Evolutionary conservation across 2,329 filamentous ascomycete species (phyloP).

Genomic region (Leptosphaerulina australis): DNA sequence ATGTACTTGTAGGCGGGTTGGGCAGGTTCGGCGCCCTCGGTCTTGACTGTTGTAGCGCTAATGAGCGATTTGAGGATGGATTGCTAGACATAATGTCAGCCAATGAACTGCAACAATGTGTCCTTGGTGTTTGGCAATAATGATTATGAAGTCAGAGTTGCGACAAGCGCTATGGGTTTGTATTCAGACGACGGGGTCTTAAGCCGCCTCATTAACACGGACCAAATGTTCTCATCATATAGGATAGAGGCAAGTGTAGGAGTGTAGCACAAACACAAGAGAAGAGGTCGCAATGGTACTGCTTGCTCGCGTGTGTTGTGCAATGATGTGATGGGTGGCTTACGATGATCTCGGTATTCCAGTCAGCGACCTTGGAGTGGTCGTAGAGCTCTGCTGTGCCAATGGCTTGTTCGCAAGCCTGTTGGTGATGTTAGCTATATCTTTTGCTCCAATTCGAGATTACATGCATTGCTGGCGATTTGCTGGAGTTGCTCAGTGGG

Average conservation of each 20-base stretch:
- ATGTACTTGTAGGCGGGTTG: slow-evolving; percentile 85
- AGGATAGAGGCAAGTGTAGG: slow-evolving; percentile 8
- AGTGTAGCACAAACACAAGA: background rate
- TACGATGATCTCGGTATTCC: slow-evolving; percentile 95
- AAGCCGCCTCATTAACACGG: slow-evolving; percentile 94
- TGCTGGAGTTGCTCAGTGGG: slow-evolving; percentile 40
- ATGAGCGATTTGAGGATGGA: slow-evolving; percentile 78
- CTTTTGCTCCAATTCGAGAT: background rate
- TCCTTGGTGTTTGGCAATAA: background rate
- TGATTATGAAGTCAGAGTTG: slow-evolving; percentile 66
- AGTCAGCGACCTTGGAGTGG: slow-evolving; percentile 80
- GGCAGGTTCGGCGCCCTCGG: slow-evolving; percentile 53
- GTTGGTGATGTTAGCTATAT: slow-evolving; percentile 10
- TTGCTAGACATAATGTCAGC: slow-evolving; percentile 59
- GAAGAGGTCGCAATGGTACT: slow-evolving; percentile 1
- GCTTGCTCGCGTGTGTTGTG: slow-evolving; percentile 6
- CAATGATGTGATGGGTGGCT: slow-evolving; percentile 44
- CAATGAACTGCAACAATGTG: background rate
- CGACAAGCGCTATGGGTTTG: slow-evolving; percentile 71
- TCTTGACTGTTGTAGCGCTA: slow-evolving; percentile 64
- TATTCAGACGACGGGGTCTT: slow-evolving; percentile 88
- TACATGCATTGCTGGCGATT: slow-evolving; percentile 39
- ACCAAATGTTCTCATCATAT: slow-evolving; percentile 88
- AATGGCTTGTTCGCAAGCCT: slow-evolving; percentile 86
- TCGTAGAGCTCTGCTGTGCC: slow-evolving; percentile 80